phyloP scores from a whole-genome alignment of 202 grass and related monocot genomes.

The Saccharum hybrid region DNA sequence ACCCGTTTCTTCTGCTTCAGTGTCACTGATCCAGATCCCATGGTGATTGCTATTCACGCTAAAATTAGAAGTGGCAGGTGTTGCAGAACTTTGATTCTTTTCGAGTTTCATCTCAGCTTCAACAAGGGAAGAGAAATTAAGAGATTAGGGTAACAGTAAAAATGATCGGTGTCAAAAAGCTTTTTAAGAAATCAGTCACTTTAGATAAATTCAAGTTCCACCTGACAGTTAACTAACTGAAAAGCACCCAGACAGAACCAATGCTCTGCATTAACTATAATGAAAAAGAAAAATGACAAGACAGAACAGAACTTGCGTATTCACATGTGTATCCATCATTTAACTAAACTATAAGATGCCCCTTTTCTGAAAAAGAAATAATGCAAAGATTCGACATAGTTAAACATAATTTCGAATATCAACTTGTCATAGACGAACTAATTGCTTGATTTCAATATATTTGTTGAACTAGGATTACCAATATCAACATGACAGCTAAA shows the following conservation, averaged over 20 bases:
- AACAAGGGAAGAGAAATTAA: slow-evolving; percentile 21
- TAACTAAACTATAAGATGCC: neutral
- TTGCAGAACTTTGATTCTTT: slow-evolving; percentile 16
- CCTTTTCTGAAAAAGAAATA: neutral
- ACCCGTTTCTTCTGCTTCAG: slow-evolving; percentile 76
- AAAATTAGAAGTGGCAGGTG: slow-evolving; percentile 17
- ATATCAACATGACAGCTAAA: neutral
- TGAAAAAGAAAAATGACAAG: neutral
- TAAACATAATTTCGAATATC: neutral
- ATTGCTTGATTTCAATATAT: neutral
- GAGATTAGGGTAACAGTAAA: neutral
- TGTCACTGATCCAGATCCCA: slow-evolving; percentile 52
- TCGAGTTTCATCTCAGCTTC: slow-evolving; percentile 47
- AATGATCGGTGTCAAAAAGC: neutral
- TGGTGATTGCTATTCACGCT: slow-evolving; percentile 13
- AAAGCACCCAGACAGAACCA: neutral
- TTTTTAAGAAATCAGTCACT: neutral
- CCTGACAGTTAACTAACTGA: neutral
- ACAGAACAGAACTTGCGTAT: neutral
- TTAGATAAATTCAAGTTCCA: slow-evolving; percentile 10
- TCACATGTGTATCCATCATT: slow-evolving; percentile 3
- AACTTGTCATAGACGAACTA: neutral
- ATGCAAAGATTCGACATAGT: neutral
- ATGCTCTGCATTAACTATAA: neutral
- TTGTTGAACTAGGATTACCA: neutral